phyloP scores from a whole-genome alignment of 345 rosid species.

The Hibiscus trionum region DNA sequence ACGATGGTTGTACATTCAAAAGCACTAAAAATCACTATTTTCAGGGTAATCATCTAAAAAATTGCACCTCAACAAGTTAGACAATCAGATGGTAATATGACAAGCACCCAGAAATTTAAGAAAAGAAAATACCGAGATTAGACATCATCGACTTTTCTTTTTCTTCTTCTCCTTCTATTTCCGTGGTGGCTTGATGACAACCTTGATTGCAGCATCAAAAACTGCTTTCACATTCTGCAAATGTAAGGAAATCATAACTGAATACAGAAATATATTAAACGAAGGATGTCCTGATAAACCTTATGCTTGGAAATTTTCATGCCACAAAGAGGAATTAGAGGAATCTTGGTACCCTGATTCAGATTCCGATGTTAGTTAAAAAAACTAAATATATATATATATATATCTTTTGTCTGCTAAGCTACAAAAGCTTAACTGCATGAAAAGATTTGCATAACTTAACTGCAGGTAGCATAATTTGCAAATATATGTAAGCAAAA shows the following conservation, averaged over 20 bases:
- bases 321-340: too few species aligned
- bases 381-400: too few species aligned
- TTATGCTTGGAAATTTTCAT: too few species aligned
- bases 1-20: not conserved
- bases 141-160: conserved; percentile 60
- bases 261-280: not conserved
- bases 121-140: conserved; percentile 45
- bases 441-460: too few species aligned
- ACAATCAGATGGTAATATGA: not conserved
- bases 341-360: too few species aligned
- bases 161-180: conserved; percentile 71
- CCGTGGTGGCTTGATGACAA: conserved; percentile 74
- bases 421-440: too few species aligned
- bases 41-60: not conserved
- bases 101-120: conserved; percentile 1
- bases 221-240: conserved; percentile 91
- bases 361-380: too few species aligned
- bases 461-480: too few species aligned
- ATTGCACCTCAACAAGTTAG: not conserved
- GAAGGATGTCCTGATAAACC: not conserved
- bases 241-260: not conserved
- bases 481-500: too few species aligned
- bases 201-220: conserved; percentile 91
- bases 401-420: too few species aligned
- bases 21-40: not conserved